phyloP scores from a whole-genome alignment of 768 basidiomycete species.

The Strobilomyces confusus region DNA sequence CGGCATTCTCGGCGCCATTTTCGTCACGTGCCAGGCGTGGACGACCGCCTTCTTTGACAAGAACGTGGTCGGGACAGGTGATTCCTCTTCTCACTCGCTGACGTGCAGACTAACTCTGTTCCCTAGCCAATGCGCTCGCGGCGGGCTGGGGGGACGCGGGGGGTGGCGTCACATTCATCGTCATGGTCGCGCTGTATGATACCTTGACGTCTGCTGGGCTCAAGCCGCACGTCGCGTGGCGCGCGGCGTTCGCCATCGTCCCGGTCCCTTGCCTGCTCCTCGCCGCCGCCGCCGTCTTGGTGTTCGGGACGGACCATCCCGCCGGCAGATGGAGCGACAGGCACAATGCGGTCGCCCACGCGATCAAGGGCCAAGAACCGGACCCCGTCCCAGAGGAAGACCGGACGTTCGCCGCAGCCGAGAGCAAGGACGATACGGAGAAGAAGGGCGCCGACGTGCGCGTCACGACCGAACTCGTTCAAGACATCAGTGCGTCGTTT shows the following conservation, averaged over 20 bases:
- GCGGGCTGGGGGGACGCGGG: slow-evolving; percentile 3
- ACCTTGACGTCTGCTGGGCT: slow-evolving; percentile 35
- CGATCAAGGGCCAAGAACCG: background rate
- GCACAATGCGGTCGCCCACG: background rate
- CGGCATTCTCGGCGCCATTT: background rate
- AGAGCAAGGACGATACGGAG: slow-evolving; percentile 21
- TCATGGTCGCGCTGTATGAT: slow-evolving; percentile 35
- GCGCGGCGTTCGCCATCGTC: slow-evolving; percentile 52
- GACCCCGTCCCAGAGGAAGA: slow-evolving; percentile 11
- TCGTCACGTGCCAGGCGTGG: background rate
- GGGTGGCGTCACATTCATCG: slow-evolving; percentile 1
- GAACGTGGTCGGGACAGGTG: background rate
- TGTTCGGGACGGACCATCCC: background rate
- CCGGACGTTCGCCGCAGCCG: slow-evolving; percentile 11
- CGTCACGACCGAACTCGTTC: slow-evolving; percentile 3
- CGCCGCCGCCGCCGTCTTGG: slow-evolving; percentile 27
- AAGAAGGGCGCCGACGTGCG: slow-evolving; percentile 15
- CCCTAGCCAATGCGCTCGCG: slow-evolving; percentile 1
- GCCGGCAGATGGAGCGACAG: slow-evolving; percentile 5
- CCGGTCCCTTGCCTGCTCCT: slow-evolving; percentile 50
- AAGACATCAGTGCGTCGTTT: background rate
- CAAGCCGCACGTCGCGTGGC: slow-evolving; percentile 44
- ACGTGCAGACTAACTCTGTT: background rate
- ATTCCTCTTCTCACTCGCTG: background rate
- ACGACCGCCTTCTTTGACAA: background rate